A percentile compares a stretch with the other conserved stretches of the same genome.
These are phyloP conservation scores for Pouteria campechiana DNA, from an alignment of 179 eudicot species.

Conservation along the genomic window DNA sequence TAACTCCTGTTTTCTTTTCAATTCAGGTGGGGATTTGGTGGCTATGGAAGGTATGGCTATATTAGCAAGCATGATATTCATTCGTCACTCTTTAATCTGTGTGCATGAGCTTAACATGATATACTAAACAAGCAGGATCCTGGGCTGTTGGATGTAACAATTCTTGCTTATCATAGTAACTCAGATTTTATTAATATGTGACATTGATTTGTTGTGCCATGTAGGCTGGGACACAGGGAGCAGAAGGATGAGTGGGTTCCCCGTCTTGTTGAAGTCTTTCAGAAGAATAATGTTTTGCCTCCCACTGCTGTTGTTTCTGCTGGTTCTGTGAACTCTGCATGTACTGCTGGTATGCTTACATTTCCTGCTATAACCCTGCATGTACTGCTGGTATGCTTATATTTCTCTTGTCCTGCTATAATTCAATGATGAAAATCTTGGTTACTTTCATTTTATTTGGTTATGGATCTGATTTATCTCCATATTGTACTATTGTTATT, in stretches of 20 bases:
- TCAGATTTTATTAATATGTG: no score
- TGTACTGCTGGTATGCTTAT: not conserved
- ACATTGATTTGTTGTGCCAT: no score
- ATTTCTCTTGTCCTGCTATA: no score
- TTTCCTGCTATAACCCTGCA: constrained; percentile 2
- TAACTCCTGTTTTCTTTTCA: not conserved
- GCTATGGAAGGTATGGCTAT: constrained; percentile 98
- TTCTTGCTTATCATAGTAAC: no score
- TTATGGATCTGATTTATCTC: no score
- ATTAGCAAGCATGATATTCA: no score
- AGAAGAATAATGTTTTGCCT: constrained; percentile 77
- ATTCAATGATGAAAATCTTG: no score
- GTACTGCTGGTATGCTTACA: constrained; percentile 77
- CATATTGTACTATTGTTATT: no score
- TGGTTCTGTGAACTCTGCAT: constrained; percentile 72
- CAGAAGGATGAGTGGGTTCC: constrained; percentile 94
- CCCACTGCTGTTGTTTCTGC: constrained; percentile 84
- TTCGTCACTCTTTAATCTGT: not conserved
- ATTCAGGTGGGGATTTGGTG: constrained; percentile 97
- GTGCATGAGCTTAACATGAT: not conserved
- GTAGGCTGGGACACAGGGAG: constrained; percentile 93
- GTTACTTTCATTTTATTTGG: no score
- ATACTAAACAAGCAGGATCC: no score
- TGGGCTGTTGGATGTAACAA: no score
- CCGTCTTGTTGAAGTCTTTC: constrained; percentile 79